A percentile compares a stretch with the other conserved stretches of the same genome.
Evolutionary conservation across 805 yeast species (phyloP).

Genomic region (Yamadazyma takamatsuzukensis): DNA sequence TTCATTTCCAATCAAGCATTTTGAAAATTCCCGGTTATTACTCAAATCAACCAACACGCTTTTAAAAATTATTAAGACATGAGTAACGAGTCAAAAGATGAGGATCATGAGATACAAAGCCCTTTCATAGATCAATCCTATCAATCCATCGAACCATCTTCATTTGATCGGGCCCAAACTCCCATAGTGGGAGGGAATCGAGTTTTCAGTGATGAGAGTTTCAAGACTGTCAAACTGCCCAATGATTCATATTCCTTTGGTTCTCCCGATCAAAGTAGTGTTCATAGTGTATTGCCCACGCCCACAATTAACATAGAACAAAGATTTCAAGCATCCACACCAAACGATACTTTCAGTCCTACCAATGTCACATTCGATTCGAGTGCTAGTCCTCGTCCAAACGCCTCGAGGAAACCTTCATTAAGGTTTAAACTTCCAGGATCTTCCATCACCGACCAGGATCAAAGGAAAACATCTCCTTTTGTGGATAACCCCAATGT

Average conservation of each 20-base stretch:
- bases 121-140: slow-evolving; percentile 6
- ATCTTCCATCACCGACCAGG: slow-evolving; percentile 11
- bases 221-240: slow-evolving; percentile 16
- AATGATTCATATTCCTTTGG: slow-evolving; percentile 8
- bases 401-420: slow-evolving; percentile 18
- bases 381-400: neutral
- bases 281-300: slow-evolving; percentile 21
- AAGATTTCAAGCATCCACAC: too few relatives aligned
- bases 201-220: slow-evolving; percentile 17
- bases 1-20: too few relatives aligned
- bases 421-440: slow-evolving; percentile 31
- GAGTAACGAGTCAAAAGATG: too few relatives aligned
- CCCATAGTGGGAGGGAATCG: too few relatives aligned
- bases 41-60: too few relatives aligned
- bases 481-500: slow-evolving; percentile 20
- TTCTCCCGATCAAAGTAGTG: slow-evolving; percentile 11
- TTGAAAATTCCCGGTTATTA: too few relatives aligned
- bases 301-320: slow-evolving; percentile 19
- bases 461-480: slow-evolving; percentile 21
- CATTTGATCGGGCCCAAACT: too few relatives aligned
- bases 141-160: neutral
- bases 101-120: slow-evolving; percentile 1
- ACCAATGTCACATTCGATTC: too few relatives aligned
- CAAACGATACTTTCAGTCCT: too few relatives aligned
- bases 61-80: too few relatives aligned